Evolutionary conservation across 2,329 filamentous ascomycete species (phyloP), one percentile per base, ranked within the genome.

Genomic region (Hypoxylon sp.): DNA sequence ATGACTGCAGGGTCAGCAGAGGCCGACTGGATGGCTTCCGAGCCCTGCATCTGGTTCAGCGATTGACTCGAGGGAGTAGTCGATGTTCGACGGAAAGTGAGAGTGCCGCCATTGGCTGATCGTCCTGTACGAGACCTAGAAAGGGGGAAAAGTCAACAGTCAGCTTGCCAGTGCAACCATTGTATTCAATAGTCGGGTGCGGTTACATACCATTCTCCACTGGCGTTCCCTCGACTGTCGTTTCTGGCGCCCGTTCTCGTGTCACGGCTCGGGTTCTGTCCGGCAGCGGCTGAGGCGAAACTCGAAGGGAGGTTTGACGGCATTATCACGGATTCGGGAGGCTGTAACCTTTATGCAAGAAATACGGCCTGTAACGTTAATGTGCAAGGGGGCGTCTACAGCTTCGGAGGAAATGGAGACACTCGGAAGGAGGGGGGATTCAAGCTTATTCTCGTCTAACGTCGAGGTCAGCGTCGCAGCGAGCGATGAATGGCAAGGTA

Each of bases 271-370:
- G 85, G 83, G 75, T 86, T 90, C 80, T 93, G 91, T 80, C 92
- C 92, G 79, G 92, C 92, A 74, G 92, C 92, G 76, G 92, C 92
- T 78, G 92, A 93, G 79, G 92, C 92, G 83, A 94, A 94, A 86
- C 91, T 94, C 75, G 92, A 93, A 76, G 91, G 90, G 80, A 93
- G 87, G 83, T 92, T 90, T 79, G 90, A 89, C 83, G 91, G 88
- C 91, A 93, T 86, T 71, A 57, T 67, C 11, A 65, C 55, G 19
- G 56, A 62, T 62, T 51, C 62, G 52, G 52, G 57, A 56, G 39
- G 66, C 66, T 61, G 66, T 46, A 68, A 59, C 37, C 5, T 58
- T 56, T 48, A 44, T 58, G 37, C 13, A 32, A 61, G 51, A 62
- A 54, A 63, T 61, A 66, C 35, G 53, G 61, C 63, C 60, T 59